Base-by-base conservation (phyloP, 176 grass and related monocot species). In the Guadua angustifolia region DNA sequence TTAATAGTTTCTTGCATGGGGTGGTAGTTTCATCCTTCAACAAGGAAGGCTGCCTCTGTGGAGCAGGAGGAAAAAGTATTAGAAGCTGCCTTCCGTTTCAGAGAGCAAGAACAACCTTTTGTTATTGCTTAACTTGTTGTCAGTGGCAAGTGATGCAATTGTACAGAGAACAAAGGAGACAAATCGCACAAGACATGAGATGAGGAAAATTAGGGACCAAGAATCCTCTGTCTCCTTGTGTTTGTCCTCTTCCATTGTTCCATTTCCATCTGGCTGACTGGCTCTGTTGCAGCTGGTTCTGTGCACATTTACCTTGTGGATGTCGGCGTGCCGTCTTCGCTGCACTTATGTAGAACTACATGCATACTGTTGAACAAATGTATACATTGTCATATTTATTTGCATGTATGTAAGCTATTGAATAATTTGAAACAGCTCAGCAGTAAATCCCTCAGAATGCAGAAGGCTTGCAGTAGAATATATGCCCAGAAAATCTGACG, bases 121-220 rank as follows among this genome's bases (percentile, higher is more conserved):
- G 35, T 43, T 78, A 71, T 83, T 79, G 80, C 66, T 89, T 94
- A 88, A 80, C 94, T 91, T 94, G 74, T 90, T 91, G 67, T 63
- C 40, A 74, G 74, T 77, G 85, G 35, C 86, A 89, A 94, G 58
- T 94, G 90, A 92, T 86, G 92, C 80, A 84, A 92, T 24, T 89
- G 65, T 33, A 60, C 58, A 78, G 77, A 80, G 74, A 85, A 50
- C 44, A 26, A 88, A 76, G 21, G 71, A 74, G 75, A 87, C 77
- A 89, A 70, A 80, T 69, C 68, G 46, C 68, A n/a, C 86, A 83
- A 80, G 73, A 64, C 61, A 91, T 60, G n/a, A 60, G 51, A 68
- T 24, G 77, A 55, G 74, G 72, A 66, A 68, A 69, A 90, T 74
- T 90, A 65, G 29, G 79, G 74, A 83, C 74, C 42, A 87, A 79